A percentile compares a stretch with the other conserved stretches of the same genome.
Conservation (phyloP, 1,284 basidiomycete genomes). For the Heterobasidion annosum region DNA sequence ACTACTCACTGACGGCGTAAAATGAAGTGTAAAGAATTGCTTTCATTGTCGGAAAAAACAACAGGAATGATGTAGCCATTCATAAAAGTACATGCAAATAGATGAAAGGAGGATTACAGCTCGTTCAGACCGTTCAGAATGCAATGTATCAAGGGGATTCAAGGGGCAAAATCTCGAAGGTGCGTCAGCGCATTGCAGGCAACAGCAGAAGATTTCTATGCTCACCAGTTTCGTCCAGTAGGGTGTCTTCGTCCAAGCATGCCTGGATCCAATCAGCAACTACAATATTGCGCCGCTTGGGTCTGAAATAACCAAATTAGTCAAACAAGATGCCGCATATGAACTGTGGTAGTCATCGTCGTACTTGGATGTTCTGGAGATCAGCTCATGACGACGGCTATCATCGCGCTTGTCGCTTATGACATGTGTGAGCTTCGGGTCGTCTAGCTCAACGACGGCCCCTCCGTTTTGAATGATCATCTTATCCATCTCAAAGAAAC, state of each 20-base stretch:
- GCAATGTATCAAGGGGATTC: no score
- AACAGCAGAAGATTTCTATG: background rate
- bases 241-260: constrained; percentile 71
- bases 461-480: constrained; percentile 67
- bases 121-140: no score
- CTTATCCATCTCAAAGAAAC: constrained; percentile 44
- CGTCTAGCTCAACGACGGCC: constrained; percentile 51
- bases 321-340: background rate
- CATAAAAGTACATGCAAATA: no score
- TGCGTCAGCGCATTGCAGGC: no score
- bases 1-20: no score
- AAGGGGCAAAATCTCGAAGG: no score
- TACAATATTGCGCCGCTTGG: constrained; percentile 72
- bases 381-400: constrained; percentile 60
- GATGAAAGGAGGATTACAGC: no score
- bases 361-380: constrained; percentile 64
- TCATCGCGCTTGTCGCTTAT: constrained; percentile 73
- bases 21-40: no score
- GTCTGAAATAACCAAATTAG: constrained; percentile 31
- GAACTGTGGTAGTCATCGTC: constrained; percentile 11
- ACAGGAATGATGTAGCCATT: no score
- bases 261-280: constrained; percentile 69
- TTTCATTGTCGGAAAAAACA: no score
- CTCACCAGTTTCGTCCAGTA: constrained; percentile 74
- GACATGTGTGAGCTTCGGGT: constrained; percentile 79